Evolutionary conservation across 2,329 filamentous ascomycete genomes (phyloP).

Genomic region (Ceratocystiopsis sp.): DNA sequence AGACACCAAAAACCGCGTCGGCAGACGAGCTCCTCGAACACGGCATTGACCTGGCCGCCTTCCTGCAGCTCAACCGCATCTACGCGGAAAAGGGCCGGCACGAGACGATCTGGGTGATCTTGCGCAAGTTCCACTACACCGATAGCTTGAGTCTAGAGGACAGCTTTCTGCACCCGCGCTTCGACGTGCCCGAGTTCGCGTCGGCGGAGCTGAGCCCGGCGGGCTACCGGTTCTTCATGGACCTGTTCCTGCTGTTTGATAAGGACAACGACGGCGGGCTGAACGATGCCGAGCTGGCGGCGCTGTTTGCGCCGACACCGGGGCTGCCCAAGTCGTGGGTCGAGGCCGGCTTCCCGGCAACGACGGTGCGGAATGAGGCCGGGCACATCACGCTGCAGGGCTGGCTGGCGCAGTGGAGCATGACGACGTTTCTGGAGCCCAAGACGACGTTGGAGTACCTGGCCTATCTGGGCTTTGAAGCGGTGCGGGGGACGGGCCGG

Average conservation of each 20-base stretch:
- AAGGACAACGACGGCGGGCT: conserved; percentile 95
- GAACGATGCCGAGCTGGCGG: conserved; percentile 68
- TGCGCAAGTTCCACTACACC: conserved; percentile 89
- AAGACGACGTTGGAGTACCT: conserved; percentile 93
- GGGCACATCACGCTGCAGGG: conserved; percentile 92
- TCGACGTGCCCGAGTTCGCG: conserved; percentile 81
- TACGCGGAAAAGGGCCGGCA: conserved; percentile 96
- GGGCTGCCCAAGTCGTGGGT: conserved; percentile 76
- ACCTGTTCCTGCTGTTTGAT: conserved; percentile 86
- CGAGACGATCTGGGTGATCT: conserved; percentile 95
- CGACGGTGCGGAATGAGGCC: conserved; percentile 86
- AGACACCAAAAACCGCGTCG: neutral
- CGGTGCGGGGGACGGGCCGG: conserved; percentile 20
- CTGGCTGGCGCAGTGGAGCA: conserved; percentile 98
- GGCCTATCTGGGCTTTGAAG: conserved; percentile 89
- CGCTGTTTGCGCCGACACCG: conserved; percentile 83
- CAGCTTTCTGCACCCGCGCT: conserved; percentile 78
- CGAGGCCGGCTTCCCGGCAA: conserved; percentile 78
- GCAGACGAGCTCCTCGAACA: conserved; percentile 21
- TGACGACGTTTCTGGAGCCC: conserved; percentile 94
- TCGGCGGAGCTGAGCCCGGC: conserved; percentile 88
- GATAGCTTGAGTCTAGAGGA: conserved; percentile 88
- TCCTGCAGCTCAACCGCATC: conserved; percentile 81
- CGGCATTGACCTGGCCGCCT: conserved; percentile 70
- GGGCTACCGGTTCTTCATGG: conserved; percentile 90